Evolutionary conservation across 768 basidiomycete genomes (phyloP), one percentile per base, ranked within the genome.

Genomic region (Agaricus bisporus): DNA sequence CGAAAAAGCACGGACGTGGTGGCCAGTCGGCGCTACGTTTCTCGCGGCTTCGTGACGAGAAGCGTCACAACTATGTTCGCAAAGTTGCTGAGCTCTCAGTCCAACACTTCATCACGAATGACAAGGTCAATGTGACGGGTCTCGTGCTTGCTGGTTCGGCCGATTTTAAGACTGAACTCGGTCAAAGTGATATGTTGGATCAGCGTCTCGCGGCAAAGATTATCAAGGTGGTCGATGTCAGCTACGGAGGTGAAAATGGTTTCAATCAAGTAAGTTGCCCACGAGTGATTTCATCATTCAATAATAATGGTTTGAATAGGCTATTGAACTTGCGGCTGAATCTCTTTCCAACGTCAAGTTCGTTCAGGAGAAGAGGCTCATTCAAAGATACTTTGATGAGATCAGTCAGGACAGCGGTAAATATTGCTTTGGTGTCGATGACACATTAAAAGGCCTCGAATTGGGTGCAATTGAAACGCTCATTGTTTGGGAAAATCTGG

Each of bases 1-100:
- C 97, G 41, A 99, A 99, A 78, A 99, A 99, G 77, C 97, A 98
- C 70, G 95, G 95, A 58, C 94, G 97, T 78, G 97, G 97, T 83
- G 97, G 97, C 70, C 97, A 99, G 72, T 98, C 97, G 51, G 97
- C 97, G 22, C 81, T 98, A 41, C 97, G 97, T 88, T 99, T 99
- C 83, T 91, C 95, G 38, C 95, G 97, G 78, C 83, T 99, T 47
- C 89, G 97, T 65, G 97, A 98, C 69, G 97, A 99, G 75, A 97
- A 97, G 70, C 86, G 97, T 44, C 95, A 98, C 85, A 99, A 98
- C 73, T 99, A 99, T 69, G 95, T 99, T 48, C 89, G 97, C 63
- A 99, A 99, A 72, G 97, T 99, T 55, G 94, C 95, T 48, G 97
- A 99, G 71, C 78, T 81, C 56, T 94, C 97, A 5, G 97, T 98